Evolutionary conservation across 2,329 filamentous ascomycete species (phyloP).

Genomic region (Microthyrium microscopicum): DNA sequence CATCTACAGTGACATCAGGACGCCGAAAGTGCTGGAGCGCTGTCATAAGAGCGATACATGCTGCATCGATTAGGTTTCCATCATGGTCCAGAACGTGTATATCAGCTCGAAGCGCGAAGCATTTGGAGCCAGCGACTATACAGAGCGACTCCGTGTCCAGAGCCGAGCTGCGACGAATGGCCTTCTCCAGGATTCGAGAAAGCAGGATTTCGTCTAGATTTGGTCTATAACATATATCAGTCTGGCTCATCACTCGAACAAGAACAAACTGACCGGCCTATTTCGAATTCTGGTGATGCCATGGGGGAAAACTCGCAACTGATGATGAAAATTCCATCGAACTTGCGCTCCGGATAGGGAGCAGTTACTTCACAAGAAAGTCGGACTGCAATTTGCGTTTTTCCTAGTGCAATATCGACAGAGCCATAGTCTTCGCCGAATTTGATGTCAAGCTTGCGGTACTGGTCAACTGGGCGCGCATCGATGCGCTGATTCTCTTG

Average conservation of each 20-base stretch:
- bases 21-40: constrained; percentile 82
- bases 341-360: constrained; percentile 74
- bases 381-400: constrained; percentile 73
- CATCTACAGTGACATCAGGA: constrained; percentile 75
- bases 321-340: constrained; percentile 91
- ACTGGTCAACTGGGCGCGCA: constrained; percentile 64
- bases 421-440: constrained; percentile 89
- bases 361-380: constrained; percentile 79
- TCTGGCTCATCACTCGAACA: neutral
- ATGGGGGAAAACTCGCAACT: constrained; percentile 82
- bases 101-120: constrained; percentile 81
- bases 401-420: constrained; percentile 72
- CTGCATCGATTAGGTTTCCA: constrained; percentile 72
- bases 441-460: constrained; percentile 56
- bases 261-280: constrained; percentile 43
- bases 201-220: constrained; percentile 75
- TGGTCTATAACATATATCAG: constrained; percentile 33
- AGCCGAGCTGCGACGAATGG: constrained; percentile 77
- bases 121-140: constrained; percentile 76
- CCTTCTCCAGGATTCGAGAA: constrained; percentile 81
- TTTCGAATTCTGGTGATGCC: constrained; percentile 78
- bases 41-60: constrained; percentile 74
- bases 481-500: constrained; percentile 69
- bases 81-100: constrained; percentile 85
- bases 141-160: constrained; percentile 93